Evolutionary conservation across 805 yeast species (phyloP), one percentile per base, ranked within the genome.

Genomic region (Cyberlindnera xishuangbannaensis): DNA sequence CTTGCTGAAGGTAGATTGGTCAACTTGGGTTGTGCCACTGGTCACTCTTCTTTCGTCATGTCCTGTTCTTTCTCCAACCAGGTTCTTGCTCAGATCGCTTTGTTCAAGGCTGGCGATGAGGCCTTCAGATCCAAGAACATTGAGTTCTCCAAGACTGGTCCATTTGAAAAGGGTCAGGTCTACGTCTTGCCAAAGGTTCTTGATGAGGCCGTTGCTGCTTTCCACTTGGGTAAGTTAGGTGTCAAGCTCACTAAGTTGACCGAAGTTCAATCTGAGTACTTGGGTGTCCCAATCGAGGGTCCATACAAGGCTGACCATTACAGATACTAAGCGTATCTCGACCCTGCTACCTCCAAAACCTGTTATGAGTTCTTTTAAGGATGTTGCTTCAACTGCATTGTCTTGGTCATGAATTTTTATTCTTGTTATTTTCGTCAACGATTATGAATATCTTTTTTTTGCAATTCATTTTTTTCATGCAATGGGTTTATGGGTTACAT

Each of bases 1-100:
- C 83, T 90, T 58, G 98, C 98, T 51, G 96, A 88, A 70, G 98
- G 98, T 73, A 87, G 98, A 76, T 82, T 90, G 59, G 97, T 90
- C 64, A 90, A 90, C 87, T 77, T 90, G 64, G 98, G 98, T 58
- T 92, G 97, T 75, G 98, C 97, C 64, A 90, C 97, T 58, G 98
- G 98, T 64, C 98, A 90, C 78, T 83, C 97, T 33, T 86, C 97
- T 26, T 90, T 90, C 63, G 98, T 90, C 61, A 90, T 90, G 98
- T 87, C 97, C 45, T 92, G 97, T 73, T 92, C 97, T 36, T 90
- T 90, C 95, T 85, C 97, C 56, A 90, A 90, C 84, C 98, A 90
- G 76, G 97, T 90, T 48, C 76, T 90, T 63, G 98, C 98, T 55
- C 98, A 90, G 75, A 90, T 88, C 59, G 97, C 97, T 57, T 73